Evolutionary conservation across 2,329 filamentous ascomycete genomes (phyloP), one percentile per base, ranked within the genome.

Genomic region (Geosmithia putterillii): DNA sequence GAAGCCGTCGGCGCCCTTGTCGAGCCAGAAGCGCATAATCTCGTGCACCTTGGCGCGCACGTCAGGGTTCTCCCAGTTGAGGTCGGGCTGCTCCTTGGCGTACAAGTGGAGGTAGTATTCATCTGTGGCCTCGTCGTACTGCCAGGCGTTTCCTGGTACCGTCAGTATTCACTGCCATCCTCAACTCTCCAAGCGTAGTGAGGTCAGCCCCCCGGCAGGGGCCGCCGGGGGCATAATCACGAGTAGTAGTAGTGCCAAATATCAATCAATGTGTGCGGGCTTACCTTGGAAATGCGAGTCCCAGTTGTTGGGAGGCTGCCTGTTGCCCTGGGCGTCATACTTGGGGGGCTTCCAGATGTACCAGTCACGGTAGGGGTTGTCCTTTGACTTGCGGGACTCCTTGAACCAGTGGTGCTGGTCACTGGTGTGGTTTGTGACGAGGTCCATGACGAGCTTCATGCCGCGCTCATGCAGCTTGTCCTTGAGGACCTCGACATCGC

Each of bases 11-110:
- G 76, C 73, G 2, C 81, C 82, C 35, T 74, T 74, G 47, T 83
- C 68, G 2, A 87, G 71, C 83, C 83, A 88, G 61, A 87, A 88
- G 19, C 72, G 70, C 69, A 86, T 81, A 19, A 79, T 71, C 36
- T 79, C 67, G 56, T 86, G 80, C 2, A 85, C 78, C 2, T 79
- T 80, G 44, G 72, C 61, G 28, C 81, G 72, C 3, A 84, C 77
- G 1, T 71, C 70, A 0, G 70, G 68, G 51, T 82, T 81, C 54
- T 86, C 80, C 83, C 83, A 88, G 62, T 88, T 88, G 36, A 89
- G 71, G 50, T 88, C 84, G 0, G 84, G 83, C 55, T 87, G 83
- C 50, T 82, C 75, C 4, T 70, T 71, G 37, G 75, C 74, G 58
- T 85, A 89, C 23, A 88, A 70, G 48, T 78, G 75, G 1, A 87